phyloP scores from a whole-genome alignment of 805 yeast genomes.

The Yamadazyma phyllophila region DNA sequence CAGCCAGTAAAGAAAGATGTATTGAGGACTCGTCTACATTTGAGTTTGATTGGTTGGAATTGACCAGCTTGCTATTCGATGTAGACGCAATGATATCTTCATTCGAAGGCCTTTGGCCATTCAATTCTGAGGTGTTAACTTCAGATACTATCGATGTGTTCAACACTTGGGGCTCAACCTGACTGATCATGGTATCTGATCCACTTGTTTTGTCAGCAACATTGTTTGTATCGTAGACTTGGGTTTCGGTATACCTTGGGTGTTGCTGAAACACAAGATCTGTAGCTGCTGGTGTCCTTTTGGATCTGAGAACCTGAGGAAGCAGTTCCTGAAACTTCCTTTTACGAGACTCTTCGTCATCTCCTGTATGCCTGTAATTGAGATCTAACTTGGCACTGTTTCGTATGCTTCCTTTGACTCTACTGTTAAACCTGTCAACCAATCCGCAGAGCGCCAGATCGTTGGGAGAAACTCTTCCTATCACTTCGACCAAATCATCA shows the following conservation, averaged over 20 bases:
- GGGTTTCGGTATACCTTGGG: constrained; percentile 3
- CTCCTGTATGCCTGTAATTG: background rate
- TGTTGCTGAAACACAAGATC: constrained; percentile 5
- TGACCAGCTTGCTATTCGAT: background rate
- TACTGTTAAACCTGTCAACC: background rate
- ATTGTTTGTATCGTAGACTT: background rate
- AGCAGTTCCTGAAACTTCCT: background rate
- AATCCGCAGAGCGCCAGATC: background rate
- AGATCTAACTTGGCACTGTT: background rate
- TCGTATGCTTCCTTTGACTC: background rate
- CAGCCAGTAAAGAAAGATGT: background rate
- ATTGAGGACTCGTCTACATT: constrained; percentile 1
- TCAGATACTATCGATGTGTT: constrained; percentile 7
- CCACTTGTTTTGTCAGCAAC: background rate
- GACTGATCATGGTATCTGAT: constrained; percentile 5
- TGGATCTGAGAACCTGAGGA: background rate
- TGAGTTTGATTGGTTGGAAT: background rate
- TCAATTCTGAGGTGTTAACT: background rate
- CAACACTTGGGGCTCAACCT: constrained; percentile 6
- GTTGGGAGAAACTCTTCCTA: background rate
- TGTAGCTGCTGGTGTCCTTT: background rate
- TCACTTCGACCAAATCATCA: background rate
- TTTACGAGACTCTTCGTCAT: background rate
- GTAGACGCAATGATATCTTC: constrained; percentile 1
- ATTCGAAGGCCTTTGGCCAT: background rate